These are phyloP conservation scores for Arabidopsis hybrid DNA, from an alignment of 441 rosid species.

Conservation along the genomic window DNA sequence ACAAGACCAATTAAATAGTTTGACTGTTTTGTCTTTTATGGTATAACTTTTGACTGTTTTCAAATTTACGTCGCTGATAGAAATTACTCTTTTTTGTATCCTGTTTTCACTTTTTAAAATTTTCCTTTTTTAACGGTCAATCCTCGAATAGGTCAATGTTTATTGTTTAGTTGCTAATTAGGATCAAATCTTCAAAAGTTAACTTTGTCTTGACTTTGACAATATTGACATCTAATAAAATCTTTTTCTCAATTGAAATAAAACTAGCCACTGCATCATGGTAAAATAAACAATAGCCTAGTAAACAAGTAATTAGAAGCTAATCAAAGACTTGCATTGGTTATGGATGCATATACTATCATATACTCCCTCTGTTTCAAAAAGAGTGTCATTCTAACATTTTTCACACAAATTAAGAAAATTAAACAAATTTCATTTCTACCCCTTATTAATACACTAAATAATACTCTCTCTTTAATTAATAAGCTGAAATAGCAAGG, in stretches of 20 bases:
- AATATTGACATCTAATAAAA: constrained; percentile 19
- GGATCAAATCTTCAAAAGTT: constrained; percentile 7
- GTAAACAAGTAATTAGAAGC: constrained; percentile 15
- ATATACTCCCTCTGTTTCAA: too few relatives aligned
- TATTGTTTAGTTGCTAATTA: constrained; percentile 5
- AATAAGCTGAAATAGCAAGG: too few relatives aligned
- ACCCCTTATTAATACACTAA: too few relatives aligned
- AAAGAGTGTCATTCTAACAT: too few relatives aligned
- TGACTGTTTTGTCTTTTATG: constrained; percentile 46
- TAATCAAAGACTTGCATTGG: constrained; percentile 14
- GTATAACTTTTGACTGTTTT: constrained; percentile 33
- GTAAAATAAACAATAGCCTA: constrained; percentile 2
- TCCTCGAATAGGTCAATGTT: constrained; percentile 28
- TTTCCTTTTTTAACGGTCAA: constrained; percentile 11
- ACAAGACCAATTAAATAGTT: constrained; percentile 37
- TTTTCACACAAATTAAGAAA: too few relatives aligned
- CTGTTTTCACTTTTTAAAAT: constrained; percentile 6
- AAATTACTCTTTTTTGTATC: constrained; percentile 19
- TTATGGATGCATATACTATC: neutral
- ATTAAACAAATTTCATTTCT: too few relatives aligned
- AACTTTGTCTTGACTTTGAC: constrained; percentile 33
- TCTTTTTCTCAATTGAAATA: neutral
- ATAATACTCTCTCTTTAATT: too few relatives aligned
- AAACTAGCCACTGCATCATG: neutral
- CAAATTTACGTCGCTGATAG: constrained; percentile 22